Evolutionary conservation across 768 basidiomycete species (phyloP).

Genomic region (Pholiota conissans): DNA sequence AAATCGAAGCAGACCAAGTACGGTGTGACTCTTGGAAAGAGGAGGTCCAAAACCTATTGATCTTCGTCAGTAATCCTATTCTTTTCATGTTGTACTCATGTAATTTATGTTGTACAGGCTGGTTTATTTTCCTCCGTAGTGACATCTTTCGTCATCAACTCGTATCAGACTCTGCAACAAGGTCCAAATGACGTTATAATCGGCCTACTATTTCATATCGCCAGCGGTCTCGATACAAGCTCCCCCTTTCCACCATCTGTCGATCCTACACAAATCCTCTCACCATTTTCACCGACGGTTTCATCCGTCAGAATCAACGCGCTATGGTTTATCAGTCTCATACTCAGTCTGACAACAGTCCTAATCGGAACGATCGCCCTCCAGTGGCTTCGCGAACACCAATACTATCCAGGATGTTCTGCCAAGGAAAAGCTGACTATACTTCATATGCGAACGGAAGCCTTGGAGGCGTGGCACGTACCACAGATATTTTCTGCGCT

Average conservation of each 20-base stretch:
- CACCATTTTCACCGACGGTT: background rate
- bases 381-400: slow-evolving; percentile 12
- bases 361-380: slow-evolving; percentile 8
- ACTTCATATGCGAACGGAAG: slow-evolving; percentile 5
- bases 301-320: slow-evolving; percentile 2
- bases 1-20: slow-evolving; percentile 3
- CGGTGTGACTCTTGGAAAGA: slow-evolving; percentile 16
- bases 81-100: no score
- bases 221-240: no score
- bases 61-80: slow-evolving; percentile 23
- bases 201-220: no score
- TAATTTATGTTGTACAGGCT: no score
- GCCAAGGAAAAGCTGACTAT: background rate
- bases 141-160: no score
- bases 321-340: slow-evolving; percentile 9
- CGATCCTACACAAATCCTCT: background rate
- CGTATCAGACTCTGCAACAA: no score
- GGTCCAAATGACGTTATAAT: no score
- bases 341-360: slow-evolving; percentile 9
- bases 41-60: slow-evolving; percentile 21
- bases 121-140: no score
- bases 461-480: slow-evolving; percentile 2
- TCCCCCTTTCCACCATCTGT: background rate
- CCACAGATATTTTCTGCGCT: slow-evolving; percentile 7
- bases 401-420: background rate